Evolutionary conservation across 164 flowering plant genomes (phyloP), one percentile per base, ranked within the genome.

Genomic region (Magnolia changhungtana): DNA sequence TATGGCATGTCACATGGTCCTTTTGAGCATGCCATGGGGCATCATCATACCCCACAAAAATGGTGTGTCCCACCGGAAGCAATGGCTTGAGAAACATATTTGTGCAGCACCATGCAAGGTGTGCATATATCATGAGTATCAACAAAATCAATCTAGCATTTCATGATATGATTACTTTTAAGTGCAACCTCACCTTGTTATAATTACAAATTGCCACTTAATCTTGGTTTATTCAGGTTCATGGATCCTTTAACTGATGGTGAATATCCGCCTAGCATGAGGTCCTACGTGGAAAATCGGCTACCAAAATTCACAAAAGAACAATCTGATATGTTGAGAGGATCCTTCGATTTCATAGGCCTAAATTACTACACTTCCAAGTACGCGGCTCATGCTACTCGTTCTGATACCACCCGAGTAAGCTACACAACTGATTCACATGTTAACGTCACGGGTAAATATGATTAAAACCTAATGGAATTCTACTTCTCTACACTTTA

Each of bases 261-360:
- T 1, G 73, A 85, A 1, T 89, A 90, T 72, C 96, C 94, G 7
- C 0, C 19, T 0, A 75, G 19, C 29, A 92, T 92, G 94, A 75
- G 74, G 13, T 11, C 63, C 2, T 29, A 78, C 3, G 86, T 85
- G 0, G 82, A 86, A 20, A 68, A 80, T 1, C 79, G 96, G 65
- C 75, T 92, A 49, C 94, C 90, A 6, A 81, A 79, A 37, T 90
- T 92, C 81, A 81, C 90, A 0, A 29, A 67, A 13, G 85, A 80
- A 49, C 77, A 91, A 71, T 80, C 86, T 1, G 13, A 55, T 50
- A 27, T 84, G 78, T 29, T 80, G 3, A 83, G 80, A 50, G 85
- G 85, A 9, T 83, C 88, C 0, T 72, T 64, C 13, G 87, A 87
- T 72, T 87, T 85, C 80, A 24, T 85, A 13, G 88, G 85, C 21